Base-by-base conservation (phyloP, 2,329 filamentous ascomycete genomes). In the Stagonosporopsis rhizophila region DNA sequence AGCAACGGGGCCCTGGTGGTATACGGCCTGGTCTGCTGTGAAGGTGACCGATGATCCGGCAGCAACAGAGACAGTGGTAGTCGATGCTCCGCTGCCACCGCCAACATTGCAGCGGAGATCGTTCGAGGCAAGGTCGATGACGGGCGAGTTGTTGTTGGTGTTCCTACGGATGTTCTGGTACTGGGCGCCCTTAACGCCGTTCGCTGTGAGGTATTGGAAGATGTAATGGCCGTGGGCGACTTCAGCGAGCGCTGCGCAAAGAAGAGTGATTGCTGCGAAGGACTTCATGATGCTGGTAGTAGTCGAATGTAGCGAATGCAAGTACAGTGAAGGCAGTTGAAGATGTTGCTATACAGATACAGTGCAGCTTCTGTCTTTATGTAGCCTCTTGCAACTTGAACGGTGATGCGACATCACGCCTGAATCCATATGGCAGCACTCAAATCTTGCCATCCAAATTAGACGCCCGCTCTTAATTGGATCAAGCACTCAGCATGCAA, bases 191-290 rank as follows among this genome's bases (percentile, higher is more conserved):
- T 75, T 72, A 11, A 52, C 58, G 30, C 72, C 72, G 56, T 75
- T 75, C 25, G 73, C 70, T n/a, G 68, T 75, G 6, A 77, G 64
- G 60, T 60, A 65, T 45, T 77, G 65, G 68, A 76, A 77, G 42
- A 75, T 75, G 59, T 77, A 76, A 56, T 76, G 73, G 54, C 69
- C 71, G 51, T 74, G 72, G 19, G 71, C 74, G 39, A 74, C 68
- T 61, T 75, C 66, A 48, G 70, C 64, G 55, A 75, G 69, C 37
- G 68, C 65, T 28, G 71, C 71, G 32, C 73, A 61, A 45, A 71
- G 67, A 50, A 76, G 47, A 41, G 70, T 63, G 35, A 68, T 64
- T 40, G 71, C 64, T 23, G 70, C 60, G 62, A 74, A 64, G 41
- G 70, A 66, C 71, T 74, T 76, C 73, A 76, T 75, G 35, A 8